Percentiles rank a stretch among this genome's conserved stretches.
Evolutionary conservation across 345 rosid genomes (phyloP).

Genomic region (Euphorbia peplus): DNA sequence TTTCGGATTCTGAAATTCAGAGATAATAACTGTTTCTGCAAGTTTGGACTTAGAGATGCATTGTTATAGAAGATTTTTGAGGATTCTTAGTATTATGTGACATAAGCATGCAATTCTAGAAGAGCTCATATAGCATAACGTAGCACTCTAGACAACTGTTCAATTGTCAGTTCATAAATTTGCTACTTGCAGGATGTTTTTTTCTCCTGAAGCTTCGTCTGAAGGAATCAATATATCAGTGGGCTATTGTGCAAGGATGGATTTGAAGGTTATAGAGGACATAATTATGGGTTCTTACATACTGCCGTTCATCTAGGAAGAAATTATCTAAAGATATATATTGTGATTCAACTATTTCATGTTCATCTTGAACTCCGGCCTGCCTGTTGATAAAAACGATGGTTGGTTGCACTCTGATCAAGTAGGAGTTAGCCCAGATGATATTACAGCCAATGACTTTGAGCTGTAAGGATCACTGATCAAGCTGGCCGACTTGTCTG

Average conservation of each 20-base stretch:
- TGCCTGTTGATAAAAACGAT: background rate
- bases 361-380: background rate
- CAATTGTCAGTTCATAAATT: slow-evolving; percentile 26
- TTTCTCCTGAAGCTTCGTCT: slow-evolving; percentile 13
- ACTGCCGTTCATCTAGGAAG: slow-evolving; percentile 13
- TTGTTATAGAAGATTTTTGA: background rate
- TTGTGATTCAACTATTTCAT: slow-evolving; percentile 3
- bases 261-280: slow-evolving; percentile 15
- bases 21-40: too few species aligned
- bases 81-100: background rate
- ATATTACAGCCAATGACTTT: background rate
- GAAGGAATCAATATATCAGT: slow-evolving; percentile 13
- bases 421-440: slow-evolving; percentile 7
- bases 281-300: slow-evolving; percentile 7
- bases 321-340: slow-evolving; percentile 12
- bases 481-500: background rate
- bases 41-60: background rate
- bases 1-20: background rate
- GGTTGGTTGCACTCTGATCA: background rate
- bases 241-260: slow-evolving; percentile 11
- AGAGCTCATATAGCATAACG: slow-evolving; percentile 4
- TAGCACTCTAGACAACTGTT: slow-evolving; percentile 12
- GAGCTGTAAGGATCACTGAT: background rate
- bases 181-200: slow-evolving; percentile 35
- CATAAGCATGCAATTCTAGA: background rate